Conservation (phyloP, 352 stramenopile genomes). For the Globisporangium paddicum region DNA sequence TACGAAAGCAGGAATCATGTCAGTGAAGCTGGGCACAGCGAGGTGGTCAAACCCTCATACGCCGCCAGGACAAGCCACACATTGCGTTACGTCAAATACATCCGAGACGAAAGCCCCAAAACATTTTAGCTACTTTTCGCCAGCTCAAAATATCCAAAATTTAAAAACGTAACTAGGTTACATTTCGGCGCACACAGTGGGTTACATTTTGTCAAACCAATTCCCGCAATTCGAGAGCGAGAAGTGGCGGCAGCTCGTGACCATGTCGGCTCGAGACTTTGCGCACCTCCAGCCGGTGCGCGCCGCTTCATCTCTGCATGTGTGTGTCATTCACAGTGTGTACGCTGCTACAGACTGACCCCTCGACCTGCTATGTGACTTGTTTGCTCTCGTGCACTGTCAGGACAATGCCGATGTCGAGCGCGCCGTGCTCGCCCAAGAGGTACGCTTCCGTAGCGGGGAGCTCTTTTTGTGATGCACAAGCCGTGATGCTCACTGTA, state of each 20-base stretch:
- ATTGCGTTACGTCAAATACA: too few species aligned
- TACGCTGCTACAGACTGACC: background rate
- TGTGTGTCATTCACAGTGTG: background rate
- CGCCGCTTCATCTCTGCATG: background rate
- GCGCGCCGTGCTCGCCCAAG: constrained; percentile 72
- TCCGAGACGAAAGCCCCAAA: too few species aligned
- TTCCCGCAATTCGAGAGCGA: background rate
- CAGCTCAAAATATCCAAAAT: too few species aligned
- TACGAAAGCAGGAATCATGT: too few species aligned
- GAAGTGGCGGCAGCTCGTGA: background rate
- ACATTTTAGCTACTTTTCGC: too few species aligned
- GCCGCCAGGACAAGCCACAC: too few species aligned
- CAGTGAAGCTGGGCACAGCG: too few species aligned
- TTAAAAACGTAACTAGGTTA: background rate
- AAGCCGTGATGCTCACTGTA: background rate
- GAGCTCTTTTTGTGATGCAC: background rate
- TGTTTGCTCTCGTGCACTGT: background rate
- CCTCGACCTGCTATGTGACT: background rate
- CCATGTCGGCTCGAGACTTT: constrained; percentile 61
- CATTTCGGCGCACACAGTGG: too few species aligned
- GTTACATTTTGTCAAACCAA: background rate
- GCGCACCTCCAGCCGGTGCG: constrained; percentile 68
- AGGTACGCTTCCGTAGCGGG: constrained; percentile 23
- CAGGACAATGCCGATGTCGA: constrained; percentile 86
- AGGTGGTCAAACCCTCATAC: too few species aligned